Base-by-base conservation (phyloP, 2,329 filamentous ascomycete species). In the Ilyonectria destructans region DNA sequence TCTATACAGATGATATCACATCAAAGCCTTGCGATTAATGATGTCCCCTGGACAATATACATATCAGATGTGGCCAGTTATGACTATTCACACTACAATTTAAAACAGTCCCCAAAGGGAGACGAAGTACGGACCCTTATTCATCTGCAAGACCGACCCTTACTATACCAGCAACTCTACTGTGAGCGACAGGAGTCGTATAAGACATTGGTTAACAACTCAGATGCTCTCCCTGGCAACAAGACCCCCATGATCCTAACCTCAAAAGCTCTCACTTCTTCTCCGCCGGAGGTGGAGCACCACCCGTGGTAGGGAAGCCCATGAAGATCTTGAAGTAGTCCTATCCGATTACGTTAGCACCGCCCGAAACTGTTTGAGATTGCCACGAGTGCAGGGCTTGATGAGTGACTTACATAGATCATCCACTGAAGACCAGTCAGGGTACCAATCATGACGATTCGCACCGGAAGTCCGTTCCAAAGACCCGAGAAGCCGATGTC, bases 271-370 rank as follows among this genome's bases (percentile, higher is more conserved):
- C 29, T 67, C 48, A 67, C 77, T 86, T 82, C 80, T 86, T 84
- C 80, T 90, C 84, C 61, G 85, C 81, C 2, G 88, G 82, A 10
- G 86, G 85, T n/a, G 87, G 84, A 29, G 86, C 83, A 49, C 93
- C 92, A 67, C 93, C 94, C 1, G 94, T 97, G 4, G 94, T 96
- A 2, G 94, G 94, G 60, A 97, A 82, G 48, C 94, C 93, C 90
- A 96, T 94, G 79, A 93, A 93, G 77, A 96, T 93, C 88, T 96
- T 96, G 88, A 95, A 95, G 74, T 92, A 94, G 77, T 96, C 93
- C 88, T 90, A 69, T 61, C 8, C 19, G 26, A 58, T 71, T 51
- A 64, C 56, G 67, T 78, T 58, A 78, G 74, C 61, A 48, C 9
- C 19, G 6, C 7, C 10, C 17, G 10, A 3, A 37, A 59, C 15